Evolutionary conservation across 1,284 basidiomycete species (phyloP).

Genomic region (Fomitopsis betulina): DNA sequence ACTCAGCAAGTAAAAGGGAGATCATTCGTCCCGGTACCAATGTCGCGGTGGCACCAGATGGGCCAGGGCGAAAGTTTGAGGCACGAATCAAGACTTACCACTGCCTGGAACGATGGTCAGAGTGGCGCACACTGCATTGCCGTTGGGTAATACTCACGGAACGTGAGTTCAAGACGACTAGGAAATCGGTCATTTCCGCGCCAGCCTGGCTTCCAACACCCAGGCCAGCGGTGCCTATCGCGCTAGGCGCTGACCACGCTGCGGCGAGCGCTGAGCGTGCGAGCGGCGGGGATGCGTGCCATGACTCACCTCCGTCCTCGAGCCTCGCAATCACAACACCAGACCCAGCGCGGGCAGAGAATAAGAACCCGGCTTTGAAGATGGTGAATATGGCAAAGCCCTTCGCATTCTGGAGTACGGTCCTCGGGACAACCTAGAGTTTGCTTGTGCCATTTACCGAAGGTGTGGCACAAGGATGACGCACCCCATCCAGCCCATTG

Average conservation of each 20-base stretch:
- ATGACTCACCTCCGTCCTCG: constrained; percentile 73
- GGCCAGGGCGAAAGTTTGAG: neutral
- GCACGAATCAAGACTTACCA: constrained; percentile 40
- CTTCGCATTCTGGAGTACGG: constrained; percentile 68
- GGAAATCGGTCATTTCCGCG: constrained; percentile 92
- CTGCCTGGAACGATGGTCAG: constrained; percentile 38
- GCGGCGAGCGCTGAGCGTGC: constrained; percentile 4
- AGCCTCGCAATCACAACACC: constrained; percentile 90
- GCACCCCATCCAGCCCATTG: constrained; percentile 67
- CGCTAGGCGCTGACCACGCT: constrained; percentile 94
- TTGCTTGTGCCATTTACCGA: neutral
- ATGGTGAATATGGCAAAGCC: constrained; percentile 85
- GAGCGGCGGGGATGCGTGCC: neutral
- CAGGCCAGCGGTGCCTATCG: constrained; percentile 92
- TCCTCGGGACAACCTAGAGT: constrained; percentile 56
- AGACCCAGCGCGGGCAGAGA: constrained; percentile 80
- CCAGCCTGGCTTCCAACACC: constrained; percentile 85
- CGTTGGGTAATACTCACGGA: constrained; percentile 46
- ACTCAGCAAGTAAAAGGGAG: too few species aligned
- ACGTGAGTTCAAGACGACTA: constrained; percentile 86
- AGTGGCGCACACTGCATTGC: constrained; percentile 16
- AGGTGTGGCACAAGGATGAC: constrained; percentile 7
- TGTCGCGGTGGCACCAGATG: neutral
- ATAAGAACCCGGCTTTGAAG: constrained; percentile 75
- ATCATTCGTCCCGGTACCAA: too few species aligned